These are phyloP conservation scores for Neonectria hederae DNA, from an alignment of 2,329 filamentous ascomycete genomes.

Conservation along the genomic window DNA sequence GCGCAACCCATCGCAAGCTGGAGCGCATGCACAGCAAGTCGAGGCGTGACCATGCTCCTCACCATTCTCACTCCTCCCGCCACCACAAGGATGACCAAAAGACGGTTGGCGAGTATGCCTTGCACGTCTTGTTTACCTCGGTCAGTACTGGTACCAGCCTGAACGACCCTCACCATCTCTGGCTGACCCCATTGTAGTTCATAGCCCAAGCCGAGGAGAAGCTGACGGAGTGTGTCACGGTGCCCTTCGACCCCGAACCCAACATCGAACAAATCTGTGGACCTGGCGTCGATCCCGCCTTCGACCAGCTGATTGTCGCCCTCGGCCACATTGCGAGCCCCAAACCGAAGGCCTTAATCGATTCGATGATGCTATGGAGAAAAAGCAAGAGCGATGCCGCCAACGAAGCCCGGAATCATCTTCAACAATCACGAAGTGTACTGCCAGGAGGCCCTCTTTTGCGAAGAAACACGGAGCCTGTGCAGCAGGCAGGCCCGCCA, in stretches of 20 bases:
- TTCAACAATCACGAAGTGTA: conserved; percentile 61
- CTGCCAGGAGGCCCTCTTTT: conserved; percentile 62
- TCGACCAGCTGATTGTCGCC: conserved; percentile 93
- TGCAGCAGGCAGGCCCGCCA: conserved; percentile 54
- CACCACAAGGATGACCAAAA: conserved; percentile 80
- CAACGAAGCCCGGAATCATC: conserved; percentile 69
- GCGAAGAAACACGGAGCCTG: conserved; percentile 79
- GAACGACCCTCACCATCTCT: not conserved
- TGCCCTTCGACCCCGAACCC: conserved; percentile 81
- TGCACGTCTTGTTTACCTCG: conserved; percentile 95
- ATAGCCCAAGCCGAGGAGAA: conserved; percentile 97
- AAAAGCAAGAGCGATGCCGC: conserved; percentile 95
- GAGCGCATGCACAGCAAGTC: conserved; percentile 73
- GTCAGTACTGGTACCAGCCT: conserved; percentile 57
- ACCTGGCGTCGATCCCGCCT: conserved; percentile 83
- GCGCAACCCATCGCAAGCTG: conserved; percentile 60
- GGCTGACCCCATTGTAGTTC: conserved; percentile 64
- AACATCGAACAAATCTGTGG: conserved; percentile 92
- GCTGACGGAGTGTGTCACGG: conserved; percentile 86
- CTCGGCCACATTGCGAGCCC: conserved; percentile 93
- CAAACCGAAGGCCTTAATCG: conserved; percentile 93
- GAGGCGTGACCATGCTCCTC: conserved; percentile 76
- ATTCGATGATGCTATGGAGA: conserved; percentile 97
- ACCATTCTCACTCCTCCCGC: conserved; percentile 79
- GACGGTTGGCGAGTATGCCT: conserved; percentile 96